Conservation (phyloP, 2,329 filamentous ascomycete species). For the Salinomyces thailandicus region DNA sequence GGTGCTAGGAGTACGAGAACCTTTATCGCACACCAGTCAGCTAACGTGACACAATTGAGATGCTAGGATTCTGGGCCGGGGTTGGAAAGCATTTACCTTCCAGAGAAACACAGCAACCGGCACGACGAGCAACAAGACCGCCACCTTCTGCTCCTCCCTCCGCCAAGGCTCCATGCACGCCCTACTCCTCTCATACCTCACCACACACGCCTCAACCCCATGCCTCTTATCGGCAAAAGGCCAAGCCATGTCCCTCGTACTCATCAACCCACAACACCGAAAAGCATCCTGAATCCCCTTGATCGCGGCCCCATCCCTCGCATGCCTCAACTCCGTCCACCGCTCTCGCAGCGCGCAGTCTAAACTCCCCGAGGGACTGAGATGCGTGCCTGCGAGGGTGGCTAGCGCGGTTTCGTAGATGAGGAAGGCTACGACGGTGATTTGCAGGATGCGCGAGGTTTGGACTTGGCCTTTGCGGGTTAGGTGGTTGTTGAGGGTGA, state of each 20-base stretch:
- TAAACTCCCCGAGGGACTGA: conserved; percentile 28
- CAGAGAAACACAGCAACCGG: conserved; percentile 44
- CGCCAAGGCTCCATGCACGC: conserved; percentile 49
- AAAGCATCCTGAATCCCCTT: conserved; percentile 54
- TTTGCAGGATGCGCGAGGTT: conserved; percentile 25
- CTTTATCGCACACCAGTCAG: conserved; percentile 5
- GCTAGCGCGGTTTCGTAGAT: conserved; percentile 33
- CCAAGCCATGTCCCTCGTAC: conserved; percentile 49
- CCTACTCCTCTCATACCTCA: conserved; percentile 35
- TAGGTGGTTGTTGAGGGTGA: conserved; percentile 25
- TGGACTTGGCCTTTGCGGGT: conserved; percentile 14
- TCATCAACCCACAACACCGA: conserved; percentile 55
- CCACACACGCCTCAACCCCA: conserved; percentile 32
- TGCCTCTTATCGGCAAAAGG: conserved; percentile 43
- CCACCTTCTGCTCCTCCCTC: conserved; percentile 42
- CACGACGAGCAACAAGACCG: conserved; percentile 47
- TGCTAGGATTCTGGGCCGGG: background rate
- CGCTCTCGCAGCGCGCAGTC: conserved; percentile 46
- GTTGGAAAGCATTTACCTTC: conserved; percentile 38
- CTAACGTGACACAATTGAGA: no score
- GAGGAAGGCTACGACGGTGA: conserved; percentile 30
- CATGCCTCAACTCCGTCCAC: conserved; percentile 47
- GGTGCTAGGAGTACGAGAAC: conserved; percentile 18
- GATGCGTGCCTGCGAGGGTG: conserved; percentile 36
- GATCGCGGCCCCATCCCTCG: conserved; percentile 43